A percentile compares a stretch with the other conserved stretches of the same genome.
These are phyloP conservation scores for Phenoliferia sp. DNA, from an alignment of 1,284 basidiomycete genomes.

Conservation along the genomic window DNA sequence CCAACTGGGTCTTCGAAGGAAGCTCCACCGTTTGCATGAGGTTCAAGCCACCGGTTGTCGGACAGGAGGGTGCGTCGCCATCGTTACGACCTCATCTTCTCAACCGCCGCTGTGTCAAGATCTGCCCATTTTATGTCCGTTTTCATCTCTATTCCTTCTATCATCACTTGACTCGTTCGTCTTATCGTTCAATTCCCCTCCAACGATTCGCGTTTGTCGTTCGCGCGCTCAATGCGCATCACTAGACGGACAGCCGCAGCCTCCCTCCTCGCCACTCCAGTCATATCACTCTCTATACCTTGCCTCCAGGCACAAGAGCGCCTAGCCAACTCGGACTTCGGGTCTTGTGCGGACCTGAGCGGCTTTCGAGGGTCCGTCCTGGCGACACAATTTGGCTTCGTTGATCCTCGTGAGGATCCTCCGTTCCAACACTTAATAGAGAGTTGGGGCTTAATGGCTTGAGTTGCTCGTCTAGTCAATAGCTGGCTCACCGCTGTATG, in stretches of 20 bases:
- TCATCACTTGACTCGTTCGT: background rate
- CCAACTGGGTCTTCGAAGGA: too few relatives aligned
- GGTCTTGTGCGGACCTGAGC: background rate
- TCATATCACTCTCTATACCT: background rate
- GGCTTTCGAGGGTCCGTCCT: background rate
- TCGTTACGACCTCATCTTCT: background rate
- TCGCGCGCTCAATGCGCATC: background rate
- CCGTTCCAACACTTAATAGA: background rate
- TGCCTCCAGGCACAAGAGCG: background rate
- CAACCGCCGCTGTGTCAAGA: too few relatives aligned
- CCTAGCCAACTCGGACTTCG: background rate
- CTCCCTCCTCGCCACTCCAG: background rate
- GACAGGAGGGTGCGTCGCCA: too few relatives aligned
- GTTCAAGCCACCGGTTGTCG: too few relatives aligned
- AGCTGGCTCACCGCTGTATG: background rate
- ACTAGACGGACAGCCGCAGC: background rate
- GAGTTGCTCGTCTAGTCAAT: background rate
- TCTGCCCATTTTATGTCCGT: background rate
- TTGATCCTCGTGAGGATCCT: background rate
- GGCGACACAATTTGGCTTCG: background rate
- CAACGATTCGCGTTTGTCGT: background rate
- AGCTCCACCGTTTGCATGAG: too few relatives aligned
- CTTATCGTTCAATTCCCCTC: background rate
- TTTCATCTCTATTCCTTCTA: background rate
- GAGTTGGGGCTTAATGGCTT: background rate